Conservation (phyloP, 2,329 filamentous ascomycete genomes). For the Fusarium chuoi region DNA sequence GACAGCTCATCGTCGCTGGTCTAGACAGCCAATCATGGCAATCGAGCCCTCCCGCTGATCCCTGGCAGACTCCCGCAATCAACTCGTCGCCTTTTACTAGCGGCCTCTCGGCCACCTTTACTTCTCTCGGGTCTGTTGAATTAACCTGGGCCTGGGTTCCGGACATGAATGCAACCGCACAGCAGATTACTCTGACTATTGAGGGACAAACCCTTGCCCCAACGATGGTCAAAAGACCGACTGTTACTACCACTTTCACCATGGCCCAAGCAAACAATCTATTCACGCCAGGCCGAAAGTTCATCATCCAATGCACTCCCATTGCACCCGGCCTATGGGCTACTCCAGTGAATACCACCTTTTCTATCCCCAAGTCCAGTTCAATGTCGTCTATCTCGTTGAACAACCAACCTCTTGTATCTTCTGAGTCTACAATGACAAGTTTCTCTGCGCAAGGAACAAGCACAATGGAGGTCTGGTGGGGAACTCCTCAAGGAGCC, state of each 20-base stretch:
- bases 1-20: background rate
- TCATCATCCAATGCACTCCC: background rate
- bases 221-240: background rate
- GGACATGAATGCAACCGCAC: rapidly evolving
- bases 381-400: background rate
- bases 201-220: background rate
- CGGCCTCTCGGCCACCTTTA: background rate
- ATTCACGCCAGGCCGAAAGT: rapidly evolving
- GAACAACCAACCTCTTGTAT: background rate
- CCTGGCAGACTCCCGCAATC: background rate
- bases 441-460: background rate
- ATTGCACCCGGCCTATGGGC: background rate
- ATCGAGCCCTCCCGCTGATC: background rate
- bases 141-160: background rate
- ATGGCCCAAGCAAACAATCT: background rate
- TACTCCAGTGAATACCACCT: background rate
- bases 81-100: background rate
- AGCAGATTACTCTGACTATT: background rate
- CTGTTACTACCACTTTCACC: background rate
- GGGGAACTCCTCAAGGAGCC: background rate
- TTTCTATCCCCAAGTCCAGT: background rate
- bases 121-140: background rate
- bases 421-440: rapidly evolving
- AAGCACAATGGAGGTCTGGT: background rate
- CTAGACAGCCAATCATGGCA: rapidly evolving